Evolutionary conservation across 2,329 filamentous ascomycete genomes (phyloP), one percentile per base, ranked within the genome.

Genomic region (Paecilomyces sp.): DNA sequence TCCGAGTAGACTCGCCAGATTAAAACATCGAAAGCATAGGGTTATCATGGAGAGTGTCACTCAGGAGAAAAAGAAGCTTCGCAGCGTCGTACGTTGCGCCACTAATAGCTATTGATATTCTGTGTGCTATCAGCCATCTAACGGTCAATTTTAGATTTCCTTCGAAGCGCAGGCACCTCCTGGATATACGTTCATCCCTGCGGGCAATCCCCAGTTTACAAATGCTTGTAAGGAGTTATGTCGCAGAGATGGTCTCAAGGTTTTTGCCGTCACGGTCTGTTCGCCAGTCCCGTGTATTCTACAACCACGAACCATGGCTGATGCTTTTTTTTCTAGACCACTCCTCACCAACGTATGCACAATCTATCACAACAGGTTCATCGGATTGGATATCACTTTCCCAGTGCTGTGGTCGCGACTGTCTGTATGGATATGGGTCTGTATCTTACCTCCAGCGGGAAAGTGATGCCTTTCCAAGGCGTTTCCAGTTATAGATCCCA

Each of bases 341-440:
- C 78, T 54, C 80, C 77, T 30, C 78, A 82, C 65, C 72, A 75
- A 61, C 72, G 79, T 55, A 79, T 75, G 12, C 79, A 82, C 57
- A 79, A 81, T 61, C 72, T 87, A 2, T 84, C 83, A 1, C 80
- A 85, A 65, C 83, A 87, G 67, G 80, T 86, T 55, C 80, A 85
- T 64, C 80, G 85, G 50, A 80, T 87, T 62, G 85, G 85, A 15
- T 84, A 85, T 68, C 85, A 87, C 67, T 87, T 88, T 62, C 83
- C 83, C 6, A 80, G 80, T 60, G 74, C 80, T n/a, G 79, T 87
- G 60, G 82, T 88, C 47, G 79, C 81, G 52, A 75, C 81, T 60
- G 83, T 83, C 36, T 86, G 84, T 66, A 76, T 73, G 63, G 75
- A 79, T 51, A 68, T 79, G 54, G 77, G 78, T 22, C 66, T 81